These are phyloP conservation scores for Coffea canephora DNA, from an alignment of 257 asterid genomes.

Conservation along the genomic window DNA sequence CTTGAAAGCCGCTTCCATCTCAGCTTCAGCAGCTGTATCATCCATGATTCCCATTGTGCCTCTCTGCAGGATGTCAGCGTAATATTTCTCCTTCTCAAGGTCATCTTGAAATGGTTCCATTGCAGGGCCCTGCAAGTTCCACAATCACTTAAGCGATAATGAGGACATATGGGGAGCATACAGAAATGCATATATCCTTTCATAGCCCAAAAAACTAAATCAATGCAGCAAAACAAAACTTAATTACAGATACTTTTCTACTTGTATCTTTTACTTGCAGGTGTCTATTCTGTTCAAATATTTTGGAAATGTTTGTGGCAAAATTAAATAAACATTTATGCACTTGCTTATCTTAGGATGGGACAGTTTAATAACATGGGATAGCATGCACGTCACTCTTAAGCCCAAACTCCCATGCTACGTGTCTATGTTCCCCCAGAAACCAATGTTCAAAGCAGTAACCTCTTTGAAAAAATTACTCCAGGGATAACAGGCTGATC, in stretches of 20 bases:
- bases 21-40: constrained; percentile 57
- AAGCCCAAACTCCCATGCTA: background rate
- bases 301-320: background rate
- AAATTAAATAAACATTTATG: background rate
- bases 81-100: constrained; percentile 70
- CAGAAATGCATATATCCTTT: background rate
- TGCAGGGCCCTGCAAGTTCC: constrained; percentile 65
- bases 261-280: too few species aligned
- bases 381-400: background rate
- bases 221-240: background rate
- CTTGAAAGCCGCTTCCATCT: constrained; percentile 71
- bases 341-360: background rate
- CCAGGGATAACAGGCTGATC: too few species aligned
- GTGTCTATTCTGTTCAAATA: background rate
- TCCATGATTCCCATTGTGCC: constrained; percentile 59
- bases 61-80: constrained; percentile 50
- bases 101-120: constrained; percentile 77
- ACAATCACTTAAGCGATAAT: background rate
- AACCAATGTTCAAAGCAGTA: constrained; percentile 1
- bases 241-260: background rate
- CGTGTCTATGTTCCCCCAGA: background rate
- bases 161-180: background rate
- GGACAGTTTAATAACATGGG: background rate
- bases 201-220: background rate
- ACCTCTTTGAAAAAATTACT: background rate